Evolutionary conservation across 257 asterid genomes (phyloP).

Genomic region (Hygrophila difformis): DNA sequence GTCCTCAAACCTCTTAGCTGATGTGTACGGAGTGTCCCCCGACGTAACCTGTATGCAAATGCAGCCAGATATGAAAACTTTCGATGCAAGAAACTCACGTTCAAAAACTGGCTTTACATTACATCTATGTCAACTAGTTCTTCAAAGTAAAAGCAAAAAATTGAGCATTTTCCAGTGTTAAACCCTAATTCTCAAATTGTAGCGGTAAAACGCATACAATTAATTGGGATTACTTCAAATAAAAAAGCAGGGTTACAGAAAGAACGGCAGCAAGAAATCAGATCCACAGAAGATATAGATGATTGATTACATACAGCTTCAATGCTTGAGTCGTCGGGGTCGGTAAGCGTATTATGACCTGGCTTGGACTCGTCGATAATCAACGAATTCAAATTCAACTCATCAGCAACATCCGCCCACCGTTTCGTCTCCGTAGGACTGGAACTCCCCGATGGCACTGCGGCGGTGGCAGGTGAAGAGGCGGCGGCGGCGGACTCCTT

Average conservation of each 20-base stretch:
- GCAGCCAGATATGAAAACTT: background rate
- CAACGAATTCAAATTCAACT: constrained; percentile 12
- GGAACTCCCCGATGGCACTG: too few relatives aligned
- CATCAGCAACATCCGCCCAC: constrained; percentile 57
- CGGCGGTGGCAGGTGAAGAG: background rate
- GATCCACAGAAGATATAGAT: background rate
- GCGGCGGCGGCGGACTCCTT: background rate
- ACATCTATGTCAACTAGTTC: background rate
- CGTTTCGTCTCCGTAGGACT: constrained; percentile 19
- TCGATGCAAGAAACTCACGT: background rate
- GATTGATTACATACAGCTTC: constrained; percentile 49
- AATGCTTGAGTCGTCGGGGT: constrained; percentile 47
- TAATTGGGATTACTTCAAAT: too few relatives aligned
- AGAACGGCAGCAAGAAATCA: background rate
- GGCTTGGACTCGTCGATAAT: constrained; percentile 30
- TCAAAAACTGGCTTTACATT: background rate
- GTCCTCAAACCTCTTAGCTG: constrained; percentile 83
- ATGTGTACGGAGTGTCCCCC: constrained; percentile 62
- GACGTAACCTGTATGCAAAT: constrained; percentile 46
- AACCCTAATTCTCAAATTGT: too few relatives aligned
- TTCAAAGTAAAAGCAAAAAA: too few relatives aligned
- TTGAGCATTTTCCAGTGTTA: too few relatives aligned
- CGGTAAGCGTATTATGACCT: constrained; percentile 22
- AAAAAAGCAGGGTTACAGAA: too few relatives aligned
- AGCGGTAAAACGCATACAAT: too few relatives aligned